These are phyloP conservation scores for Colletotrichum eleusines DNA, from an alignment of 2,329 filamentous ascomycete species.

Conservation along the genomic window DNA sequence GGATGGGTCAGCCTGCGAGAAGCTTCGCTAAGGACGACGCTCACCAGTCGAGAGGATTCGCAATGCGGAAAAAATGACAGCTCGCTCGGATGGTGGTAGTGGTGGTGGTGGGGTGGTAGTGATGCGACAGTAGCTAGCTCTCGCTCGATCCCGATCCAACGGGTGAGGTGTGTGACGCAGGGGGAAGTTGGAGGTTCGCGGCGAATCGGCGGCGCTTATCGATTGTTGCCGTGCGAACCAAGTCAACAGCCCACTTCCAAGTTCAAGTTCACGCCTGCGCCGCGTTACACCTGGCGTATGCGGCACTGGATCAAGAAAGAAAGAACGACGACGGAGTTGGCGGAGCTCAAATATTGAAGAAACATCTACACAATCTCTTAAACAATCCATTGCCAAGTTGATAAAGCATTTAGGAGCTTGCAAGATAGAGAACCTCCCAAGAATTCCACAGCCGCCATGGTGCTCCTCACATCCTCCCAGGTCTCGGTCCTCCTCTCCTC, in stretches of 20 bases:
- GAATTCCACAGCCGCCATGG: slow-evolving; percentile 24
- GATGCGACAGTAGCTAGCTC: slow-evolving; percentile 1
- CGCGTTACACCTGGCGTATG: slow-evolving; percentile 24
- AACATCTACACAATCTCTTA: background rate
- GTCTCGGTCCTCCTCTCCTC: slow-evolving; percentile 76
- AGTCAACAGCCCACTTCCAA: slow-evolving; percentile 42
- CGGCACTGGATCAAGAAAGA: slow-evolving; percentile 15
- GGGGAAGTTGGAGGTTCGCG: slow-evolving; percentile 23
- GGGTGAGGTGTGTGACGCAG: slow-evolving; percentile 27
- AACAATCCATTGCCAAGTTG: background rate
- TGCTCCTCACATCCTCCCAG: slow-evolving; percentile 77
- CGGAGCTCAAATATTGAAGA: background rate
- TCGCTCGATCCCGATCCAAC: background rate
- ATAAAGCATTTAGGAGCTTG: background rate
- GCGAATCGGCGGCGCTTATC: slow-evolving; percentile 50
- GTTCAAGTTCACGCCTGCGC: slow-evolving; percentile 14
- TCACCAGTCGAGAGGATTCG: slow-evolving; percentile 32
- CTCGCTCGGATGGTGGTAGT: background rate
- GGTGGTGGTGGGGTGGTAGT: slow-evolving; percentile 5
- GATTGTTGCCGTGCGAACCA: slow-evolving; percentile 60
- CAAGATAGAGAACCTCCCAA: background rate
- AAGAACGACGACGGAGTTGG: background rate
- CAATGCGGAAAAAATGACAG: background rate
- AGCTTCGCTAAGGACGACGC: slow-evolving; percentile 12
- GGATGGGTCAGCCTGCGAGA: slow-evolving; percentile 24